Evolutionary conservation across 2,329 filamentous ascomycete species (phyloP).

Genomic region (Aspergillus oerlinghausenensis): DNA sequence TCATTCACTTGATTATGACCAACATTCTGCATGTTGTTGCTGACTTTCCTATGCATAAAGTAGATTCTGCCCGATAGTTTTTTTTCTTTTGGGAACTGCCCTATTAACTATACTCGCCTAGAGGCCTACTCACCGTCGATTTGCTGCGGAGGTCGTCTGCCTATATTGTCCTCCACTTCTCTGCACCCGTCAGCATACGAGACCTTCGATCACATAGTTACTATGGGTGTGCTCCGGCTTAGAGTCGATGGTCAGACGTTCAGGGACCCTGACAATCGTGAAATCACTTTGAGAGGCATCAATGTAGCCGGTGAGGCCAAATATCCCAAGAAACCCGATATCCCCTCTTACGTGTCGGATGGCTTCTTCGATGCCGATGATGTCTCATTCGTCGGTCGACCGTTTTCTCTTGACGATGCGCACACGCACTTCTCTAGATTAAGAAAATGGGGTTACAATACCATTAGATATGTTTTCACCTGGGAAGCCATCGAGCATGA

Average conservation of each 20-base stretch:
- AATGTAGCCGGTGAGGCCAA: conserved; percentile 91
- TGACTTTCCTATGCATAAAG: background rate
- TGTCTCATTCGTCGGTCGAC: conserved; percentile 81
- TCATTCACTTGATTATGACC: background rate
- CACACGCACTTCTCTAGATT: conserved; percentile 80
- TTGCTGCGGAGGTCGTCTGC: background rate
- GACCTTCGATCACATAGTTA: background rate
- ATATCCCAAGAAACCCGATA: conserved; percentile 73
- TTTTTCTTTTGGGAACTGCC: background rate
- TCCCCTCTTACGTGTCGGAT: conserved; percentile 71
- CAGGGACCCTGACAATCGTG: conserved; percentile 72
- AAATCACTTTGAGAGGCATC: conserved; percentile 87
- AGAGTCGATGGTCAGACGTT: conserved; percentile 83
- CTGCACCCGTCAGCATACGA: background rate
- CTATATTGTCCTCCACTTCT: background rate
- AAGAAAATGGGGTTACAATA: conserved; percentile 90
- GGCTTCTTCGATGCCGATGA: conserved; percentile 90
- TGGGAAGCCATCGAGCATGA: conserved; percentile 98
- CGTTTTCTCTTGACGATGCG: conserved; percentile 78
- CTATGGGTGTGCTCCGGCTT: conserved; percentile 71
- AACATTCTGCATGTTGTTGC: background rate
- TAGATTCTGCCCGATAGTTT: background rate
- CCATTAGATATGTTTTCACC: conserved; percentile 92
- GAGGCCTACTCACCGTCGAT: background rate
- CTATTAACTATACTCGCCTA: background rate